These are phyloP conservation scores for Emericellopsis cladophorae DNA, from an alignment of 2,329 filamentous ascomycete species.

Conservation along the genomic window DNA sequence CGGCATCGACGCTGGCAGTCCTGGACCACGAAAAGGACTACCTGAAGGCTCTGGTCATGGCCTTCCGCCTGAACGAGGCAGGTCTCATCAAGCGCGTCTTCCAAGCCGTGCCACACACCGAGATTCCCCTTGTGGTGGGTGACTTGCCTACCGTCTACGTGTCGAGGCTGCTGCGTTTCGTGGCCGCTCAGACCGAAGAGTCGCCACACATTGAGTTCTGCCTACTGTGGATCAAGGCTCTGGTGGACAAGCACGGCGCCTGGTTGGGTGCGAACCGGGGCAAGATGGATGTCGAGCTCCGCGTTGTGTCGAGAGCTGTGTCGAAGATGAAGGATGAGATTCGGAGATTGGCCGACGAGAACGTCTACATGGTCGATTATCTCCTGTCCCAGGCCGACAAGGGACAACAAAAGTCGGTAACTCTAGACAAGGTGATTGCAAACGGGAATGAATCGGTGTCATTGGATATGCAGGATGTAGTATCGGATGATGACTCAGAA, in stretches of 20 bases:
- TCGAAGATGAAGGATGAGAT: slow-evolving; percentile 72
- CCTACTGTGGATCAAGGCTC: slow-evolving; percentile 77
- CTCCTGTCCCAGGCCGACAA: slow-evolving; percentile 41
- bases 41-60: slow-evolving; percentile 90
- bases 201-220: slow-evolving; percentile 93
- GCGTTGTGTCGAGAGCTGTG: slow-evolving; percentile 71
- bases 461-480: slow-evolving; percentile 16
- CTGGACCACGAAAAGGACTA: slow-evolving; percentile 62
- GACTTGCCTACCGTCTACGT: slow-evolving; percentile 79
- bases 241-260: slow-evolving; percentile 70
- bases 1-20: slow-evolving; percentile 63
- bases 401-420: slow-evolving; percentile 5
- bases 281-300: slow-evolving; percentile 71
- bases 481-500: slow-evolving; percentile 20
- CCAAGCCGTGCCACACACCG: slow-evolving; percentile 62
- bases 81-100: slow-evolving; percentile 76
- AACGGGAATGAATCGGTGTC: slow-evolving; percentile 3
- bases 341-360: slow-evolving; percentile 72
- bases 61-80: slow-evolving; percentile 85
- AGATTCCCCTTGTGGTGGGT: slow-evolving; percentile 67
- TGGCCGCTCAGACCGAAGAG: slow-evolving; percentile 77
- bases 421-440: too few species aligned
- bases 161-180: slow-evolving; percentile 70
- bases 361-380: slow-evolving; percentile 81
- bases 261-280: slow-evolving; percentile 73